Evolutionary conservation across 345 rosid species (phyloP).

Genomic region (Excoecaria cochinchinensis): DNA sequence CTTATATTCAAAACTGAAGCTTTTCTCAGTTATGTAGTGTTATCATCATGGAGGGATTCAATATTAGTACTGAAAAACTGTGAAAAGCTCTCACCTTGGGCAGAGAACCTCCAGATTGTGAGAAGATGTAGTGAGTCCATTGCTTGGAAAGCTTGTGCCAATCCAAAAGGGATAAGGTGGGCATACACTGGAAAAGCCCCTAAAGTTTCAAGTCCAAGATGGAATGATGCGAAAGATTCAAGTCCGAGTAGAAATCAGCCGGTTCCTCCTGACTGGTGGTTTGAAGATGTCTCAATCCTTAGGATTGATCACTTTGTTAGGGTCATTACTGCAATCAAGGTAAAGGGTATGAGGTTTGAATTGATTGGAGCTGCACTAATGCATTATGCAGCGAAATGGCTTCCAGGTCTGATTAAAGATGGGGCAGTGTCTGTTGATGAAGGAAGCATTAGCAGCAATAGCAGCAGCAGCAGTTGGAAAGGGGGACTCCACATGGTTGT

Average conservation of each 20-base stretch:
- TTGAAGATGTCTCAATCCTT: conserved; percentile 91
- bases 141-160: conserved; percentile 98
- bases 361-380: conserved; percentile 78
- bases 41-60: conserved; percentile 97
- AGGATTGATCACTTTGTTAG: conserved; percentile 93
- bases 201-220: conserved; percentile 73
- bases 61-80: conserved; percentile 83
- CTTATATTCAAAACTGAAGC: conserved; percentile 98
- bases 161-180: conserved; percentile 95
- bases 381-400: conserved; percentile 93
- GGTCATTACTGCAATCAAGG: conserved; percentile 91
- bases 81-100: conserved; percentile 96
- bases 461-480: conserved; percentile 71
- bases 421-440: conserved; percentile 49
- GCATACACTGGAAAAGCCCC: conserved; percentile 74
- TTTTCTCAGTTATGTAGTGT: conserved; percentile 87
- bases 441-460: conserved; percentile 54
- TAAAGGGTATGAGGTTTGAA: conserved; percentile 93
- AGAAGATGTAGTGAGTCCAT: conserved; percentile 94
- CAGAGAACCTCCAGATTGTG: conserved; percentile 93
- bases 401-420: conserved; percentile 65
- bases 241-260: conserved; percentile 75
- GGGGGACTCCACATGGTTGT: conserved; percentile 87
- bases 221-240: conserved; percentile 72
- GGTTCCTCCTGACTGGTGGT: conserved; percentile 99